Percentiles rank a stretch among this genome's conserved stretches.
phyloP scores from a whole-genome alignment of 306 rosid species.

The Ceratonia siliqua region DNA sequence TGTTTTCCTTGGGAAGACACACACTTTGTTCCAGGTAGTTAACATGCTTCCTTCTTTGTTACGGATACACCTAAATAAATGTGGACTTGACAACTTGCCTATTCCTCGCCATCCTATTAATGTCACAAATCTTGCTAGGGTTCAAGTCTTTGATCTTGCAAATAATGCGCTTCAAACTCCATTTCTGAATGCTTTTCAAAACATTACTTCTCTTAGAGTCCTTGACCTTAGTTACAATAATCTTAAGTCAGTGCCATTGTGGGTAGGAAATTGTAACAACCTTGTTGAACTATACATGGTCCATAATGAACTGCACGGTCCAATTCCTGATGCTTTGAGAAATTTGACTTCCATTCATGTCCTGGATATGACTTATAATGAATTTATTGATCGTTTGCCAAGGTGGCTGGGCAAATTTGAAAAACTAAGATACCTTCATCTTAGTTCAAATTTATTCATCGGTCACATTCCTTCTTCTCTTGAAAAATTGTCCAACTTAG shows the following conservation, averaged over 20 bases:
- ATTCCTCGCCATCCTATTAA: neutral
- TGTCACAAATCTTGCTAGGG: neutral
- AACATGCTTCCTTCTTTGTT: conserved; percentile 29
- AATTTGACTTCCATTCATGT: too few relatives aligned
- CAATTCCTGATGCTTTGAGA: conserved; percentile 17
- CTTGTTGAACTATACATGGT: neutral
- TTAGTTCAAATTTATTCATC: neutral
- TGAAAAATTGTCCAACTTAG: too few relatives aligned
- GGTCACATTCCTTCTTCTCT: too few relatives aligned
- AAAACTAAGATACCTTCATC: neutral
- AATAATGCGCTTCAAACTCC: neutral
- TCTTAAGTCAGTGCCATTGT: conserved; percentile 24
- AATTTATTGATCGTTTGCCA: conserved; percentile 12
- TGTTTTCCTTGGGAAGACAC: conserved; percentile 20
- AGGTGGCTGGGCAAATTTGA: conserved; percentile 14
- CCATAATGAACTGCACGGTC: neutral
- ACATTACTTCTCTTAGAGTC: neutral
- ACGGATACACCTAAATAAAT: neutral
- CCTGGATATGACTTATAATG: conserved; percentile 14
- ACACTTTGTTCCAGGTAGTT: conserved; percentile 24
- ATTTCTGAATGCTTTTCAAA: neutral
- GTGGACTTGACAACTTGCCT: neutral
- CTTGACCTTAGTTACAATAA: conserved; percentile 17
- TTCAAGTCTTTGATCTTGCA: conserved; percentile 8
- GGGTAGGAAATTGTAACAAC: neutral